Evolutionary conservation across 805 yeast genomes (phyloP).

Genomic region (Yarrowia sp.): DNA sequence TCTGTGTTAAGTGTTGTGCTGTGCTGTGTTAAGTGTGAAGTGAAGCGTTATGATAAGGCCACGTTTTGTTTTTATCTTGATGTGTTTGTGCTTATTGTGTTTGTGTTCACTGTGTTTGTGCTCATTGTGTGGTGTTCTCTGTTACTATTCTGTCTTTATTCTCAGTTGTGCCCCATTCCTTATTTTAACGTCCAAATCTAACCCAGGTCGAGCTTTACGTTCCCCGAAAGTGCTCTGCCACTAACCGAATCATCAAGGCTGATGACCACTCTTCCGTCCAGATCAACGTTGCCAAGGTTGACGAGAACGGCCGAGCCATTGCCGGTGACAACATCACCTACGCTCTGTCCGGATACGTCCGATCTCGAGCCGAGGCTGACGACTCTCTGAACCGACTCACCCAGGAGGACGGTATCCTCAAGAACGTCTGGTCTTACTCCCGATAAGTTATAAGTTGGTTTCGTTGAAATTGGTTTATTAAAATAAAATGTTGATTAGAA

Average conservation of each 20-base stretch:
- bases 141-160: too few species aligned
- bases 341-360: conserved; percentile 95
- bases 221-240: conserved; percentile 99
- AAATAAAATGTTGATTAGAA: conserved; percentile 16
- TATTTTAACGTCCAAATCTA: background rate
- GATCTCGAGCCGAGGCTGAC: conserved; percentile 99
- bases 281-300: conserved; percentile 97
- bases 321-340: conserved; percentile 88
- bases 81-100: too few species aligned
- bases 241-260: conserved; percentile 99
- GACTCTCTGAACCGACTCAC: conserved; percentile 99
- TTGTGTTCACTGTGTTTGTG: too few species aligned
- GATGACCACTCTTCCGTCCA: conserved; percentile 99
- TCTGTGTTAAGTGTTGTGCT: too few species aligned
- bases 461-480: conserved; percentile 4
- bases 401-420: conserved; percentile 96
- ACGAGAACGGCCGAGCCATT: conserved; percentile 92
- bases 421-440: conserved; percentile 53
- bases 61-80: too few species aligned
- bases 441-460: conserved; percentile 34
- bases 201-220: conserved; percentile 98
- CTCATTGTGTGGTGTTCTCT: too few species aligned
- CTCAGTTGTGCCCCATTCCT: too few species aligned
- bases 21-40: too few species aligned
- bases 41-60: too few species aligned